Percentiles rank a stretch among this genome's conserved stretches.
phyloP scores from a whole-genome alignment of 2,329 filamentous ascomycete species.

The Daldinia sp. region DNA sequence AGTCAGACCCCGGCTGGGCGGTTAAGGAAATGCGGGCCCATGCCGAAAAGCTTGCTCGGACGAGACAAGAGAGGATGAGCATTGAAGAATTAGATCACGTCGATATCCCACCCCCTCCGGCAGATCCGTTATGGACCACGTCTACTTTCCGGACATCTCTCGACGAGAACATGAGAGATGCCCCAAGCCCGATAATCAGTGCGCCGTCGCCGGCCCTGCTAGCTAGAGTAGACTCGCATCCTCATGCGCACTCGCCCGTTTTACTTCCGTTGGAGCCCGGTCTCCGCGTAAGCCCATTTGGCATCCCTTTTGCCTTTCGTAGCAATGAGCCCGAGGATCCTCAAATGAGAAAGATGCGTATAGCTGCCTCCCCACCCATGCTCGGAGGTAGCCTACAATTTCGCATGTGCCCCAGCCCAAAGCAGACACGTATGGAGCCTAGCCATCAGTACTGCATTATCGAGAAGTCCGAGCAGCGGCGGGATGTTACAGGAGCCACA shows the following conservation, averaged over 20 bases:
- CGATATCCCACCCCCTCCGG: constrained; percentile 45
- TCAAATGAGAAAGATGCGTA: constrained; percentile 57
- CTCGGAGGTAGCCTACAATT: constrained; percentile 83
- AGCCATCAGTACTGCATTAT: constrained; percentile 66
- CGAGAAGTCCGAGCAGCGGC: constrained; percentile 55
- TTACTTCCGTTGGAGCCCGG: constrained; percentile 50
- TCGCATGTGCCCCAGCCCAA: constrained; percentile 82
- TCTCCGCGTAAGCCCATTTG: constrained; percentile 53
- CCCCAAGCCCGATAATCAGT: constrained; percentile 38
- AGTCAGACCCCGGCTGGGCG: constrained; percentile 75
- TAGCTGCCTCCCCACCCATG: constrained; percentile 80
- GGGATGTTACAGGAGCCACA: constrained; percentile 63
- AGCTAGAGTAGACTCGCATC: constrained; percentile 30
- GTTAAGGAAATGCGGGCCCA: constrained; percentile 83
- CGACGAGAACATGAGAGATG: constrained; percentile 39
- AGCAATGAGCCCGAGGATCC: constrained; percentile 51
- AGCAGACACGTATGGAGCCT: constrained; percentile 83
- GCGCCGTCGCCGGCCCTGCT: constrained; percentile 40
- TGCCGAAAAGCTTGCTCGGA: constrained; percentile 69
- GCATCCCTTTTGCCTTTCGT: constrained; percentile 55
- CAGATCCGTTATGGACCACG: constrained; percentile 46
- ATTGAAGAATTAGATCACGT: constrained; percentile 46
- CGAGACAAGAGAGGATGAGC: constrained; percentile 51
- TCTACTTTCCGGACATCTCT: constrained; percentile 40
- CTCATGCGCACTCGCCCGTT: constrained; percentile 35